Percentiles rank a stretch among this genome's conserved stretches.
Conservation (phyloP, 108 stramenopile genomes). For the Conticribra guillardii region DNA sequence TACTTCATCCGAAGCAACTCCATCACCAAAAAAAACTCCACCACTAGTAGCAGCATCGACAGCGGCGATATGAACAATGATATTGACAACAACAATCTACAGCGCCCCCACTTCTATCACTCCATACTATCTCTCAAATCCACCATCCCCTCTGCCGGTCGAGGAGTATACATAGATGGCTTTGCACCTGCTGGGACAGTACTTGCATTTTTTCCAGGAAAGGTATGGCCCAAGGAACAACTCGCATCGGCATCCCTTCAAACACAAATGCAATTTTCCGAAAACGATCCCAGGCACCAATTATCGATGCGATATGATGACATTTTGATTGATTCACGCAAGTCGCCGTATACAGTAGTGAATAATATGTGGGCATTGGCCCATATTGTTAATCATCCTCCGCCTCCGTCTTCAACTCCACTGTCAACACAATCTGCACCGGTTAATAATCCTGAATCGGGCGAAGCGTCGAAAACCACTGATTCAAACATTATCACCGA, state of each 20-base stretch:
- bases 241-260: conserved; percentile 48
- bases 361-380: conserved; percentile 78
- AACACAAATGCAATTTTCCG: conserved; percentile 53
- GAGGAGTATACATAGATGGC: conserved; percentile 87
- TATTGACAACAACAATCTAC: neutral
- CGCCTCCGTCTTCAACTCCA: conserved; percentile 29
- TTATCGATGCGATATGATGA: conserved; percentile 83
- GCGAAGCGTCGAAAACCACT: no score
- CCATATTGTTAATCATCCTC: conserved; percentile 87
- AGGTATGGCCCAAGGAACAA: conserved; percentile 83
- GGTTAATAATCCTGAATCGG: conserved; percentile 3
- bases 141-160: conserved; percentile 75
- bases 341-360: conserved; percentile 79
- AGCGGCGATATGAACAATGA: neutral
- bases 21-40: neutral
- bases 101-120: conserved; percentile 20
- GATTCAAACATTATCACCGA: no score
- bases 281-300: conserved; percentile 71
- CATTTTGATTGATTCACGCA: conserved; percentile 77
- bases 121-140: conserved; percentile 65
- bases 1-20: conserved; percentile 52
- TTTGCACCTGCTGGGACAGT: conserved; percentile 74
- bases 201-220: conserved; percentile 80
- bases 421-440: no score
- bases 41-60: neutral